A percentile compares a stretch with the other conserved stretches of the same genome.
phyloP scores from a whole-genome alignment of 2,329 filamentous ascomycete species.

The Penicillium sp. region DNA sequence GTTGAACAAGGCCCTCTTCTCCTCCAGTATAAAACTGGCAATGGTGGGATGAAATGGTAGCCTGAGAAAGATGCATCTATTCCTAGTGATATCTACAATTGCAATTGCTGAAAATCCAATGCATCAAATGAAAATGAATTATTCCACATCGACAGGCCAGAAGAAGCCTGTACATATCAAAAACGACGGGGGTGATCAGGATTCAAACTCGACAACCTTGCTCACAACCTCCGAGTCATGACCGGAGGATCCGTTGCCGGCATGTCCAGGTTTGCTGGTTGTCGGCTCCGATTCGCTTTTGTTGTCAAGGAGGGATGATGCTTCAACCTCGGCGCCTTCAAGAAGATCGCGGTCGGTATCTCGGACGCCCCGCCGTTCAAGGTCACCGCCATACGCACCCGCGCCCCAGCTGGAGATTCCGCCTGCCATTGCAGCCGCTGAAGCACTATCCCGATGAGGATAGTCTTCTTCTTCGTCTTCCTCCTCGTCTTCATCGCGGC shows the following conservation, averaged over 20 bases:
- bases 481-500: slow-evolving; percentile 62
- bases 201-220: slow-evolving; percentile 39
- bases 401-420: slow-evolving; percentile 36
- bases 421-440: slow-evolving; percentile 28
- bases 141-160: slow-evolving; percentile 7
- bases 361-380: slow-evolving; percentile 58
- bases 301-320: slow-evolving; percentile 25
- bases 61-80: too few species aligned
- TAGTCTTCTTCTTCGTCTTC: slow-evolving; percentile 65
- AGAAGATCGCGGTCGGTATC: slow-evolving; percentile 65
- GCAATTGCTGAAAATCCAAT: background rate
- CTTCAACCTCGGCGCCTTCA: slow-evolving; percentile 63
- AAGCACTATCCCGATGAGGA: slow-evolving; percentile 16
- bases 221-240: slow-evolving; percentile 29
- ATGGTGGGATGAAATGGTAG: too few species aligned
- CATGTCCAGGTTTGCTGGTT: slow-evolving; percentile 6
- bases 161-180: slow-evolving; percentile 1
- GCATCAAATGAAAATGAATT: slow-evolving; percentile 5
- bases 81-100: background rate
- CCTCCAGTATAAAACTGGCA: too few species aligned
- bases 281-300: slow-evolving; percentile 15
- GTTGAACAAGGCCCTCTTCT: too few species aligned
- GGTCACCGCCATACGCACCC: slow-evolving; percentile 49
- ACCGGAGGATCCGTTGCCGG: slow-evolving; percentile 8
- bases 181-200: slow-evolving; percentile 16